Conservation (phyloP, 768 basidiomycete species). For the Dioszegia crocea region DNA sequence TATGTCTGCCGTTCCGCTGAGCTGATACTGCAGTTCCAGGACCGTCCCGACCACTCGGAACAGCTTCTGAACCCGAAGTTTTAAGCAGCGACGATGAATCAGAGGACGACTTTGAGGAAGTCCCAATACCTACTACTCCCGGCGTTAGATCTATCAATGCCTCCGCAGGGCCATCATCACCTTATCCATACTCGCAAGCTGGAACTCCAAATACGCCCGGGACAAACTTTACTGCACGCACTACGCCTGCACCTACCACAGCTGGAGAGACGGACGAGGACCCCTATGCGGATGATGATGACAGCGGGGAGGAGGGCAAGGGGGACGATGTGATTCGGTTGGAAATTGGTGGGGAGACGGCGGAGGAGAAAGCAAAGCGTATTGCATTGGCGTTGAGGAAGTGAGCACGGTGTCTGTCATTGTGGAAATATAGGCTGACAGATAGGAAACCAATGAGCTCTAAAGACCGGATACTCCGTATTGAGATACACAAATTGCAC, state of each 20-base stretch:
- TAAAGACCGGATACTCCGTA: conserved; percentile 64
- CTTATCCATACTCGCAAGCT: conserved; percentile 12
- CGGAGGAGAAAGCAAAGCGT: conserved; percentile 38
- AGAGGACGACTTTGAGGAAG: conserved; percentile 41
- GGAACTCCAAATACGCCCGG: conserved; percentile 25
- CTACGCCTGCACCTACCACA: conserved; percentile 5
- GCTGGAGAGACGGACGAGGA: conserved; percentile 25
- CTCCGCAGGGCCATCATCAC: conserved; percentile 31
- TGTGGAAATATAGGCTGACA: background rate
- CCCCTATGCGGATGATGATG: conserved; percentile 23
- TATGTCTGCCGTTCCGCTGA: background rate
- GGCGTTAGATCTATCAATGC: background rate
- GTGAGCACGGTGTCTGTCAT: conserved; percentile 17
- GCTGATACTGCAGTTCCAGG: background rate
- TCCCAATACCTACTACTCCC: conserved; percentile 25
- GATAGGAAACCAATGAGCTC: conserved; percentile 47
- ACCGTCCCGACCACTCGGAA: background rate
- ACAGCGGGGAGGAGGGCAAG: conserved; percentile 18
- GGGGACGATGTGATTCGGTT: conserved; percentile 32
- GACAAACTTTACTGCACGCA: conserved; percentile 8
- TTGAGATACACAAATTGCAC: conserved; percentile 85
- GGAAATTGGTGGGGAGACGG: conserved; percentile 40
- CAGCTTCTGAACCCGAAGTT: background rate
- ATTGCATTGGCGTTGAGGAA: conserved; percentile 36
- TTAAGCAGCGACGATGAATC: conserved; percentile 22